These are phyloP conservation scores for Piper betle DNA, from an alignment of 164 flowering plant genomes.

Conservation along the genomic window DNA sequence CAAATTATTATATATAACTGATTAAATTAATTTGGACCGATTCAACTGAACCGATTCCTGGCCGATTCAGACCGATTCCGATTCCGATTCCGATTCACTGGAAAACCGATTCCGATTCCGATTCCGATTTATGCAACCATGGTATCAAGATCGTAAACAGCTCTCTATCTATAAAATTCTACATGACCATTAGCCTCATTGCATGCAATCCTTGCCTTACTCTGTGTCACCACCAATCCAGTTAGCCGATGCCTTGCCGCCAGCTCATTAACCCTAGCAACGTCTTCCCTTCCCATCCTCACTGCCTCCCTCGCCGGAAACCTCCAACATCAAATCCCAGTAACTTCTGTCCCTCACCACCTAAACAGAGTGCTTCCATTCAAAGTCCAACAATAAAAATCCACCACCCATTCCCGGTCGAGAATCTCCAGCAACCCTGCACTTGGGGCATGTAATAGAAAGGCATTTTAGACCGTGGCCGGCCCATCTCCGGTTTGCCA, in stretches of 20 bases:
- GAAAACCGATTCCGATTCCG: too few relatives aligned
- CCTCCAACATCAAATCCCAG: constrained; percentile 70
- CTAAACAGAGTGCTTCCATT: constrained; percentile 85
- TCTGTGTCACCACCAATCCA: constrained; percentile 45
- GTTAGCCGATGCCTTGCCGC: constrained; percentile 54
- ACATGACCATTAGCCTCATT: constrained; percentile 75
- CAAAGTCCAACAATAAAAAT: constrained; percentile 90
- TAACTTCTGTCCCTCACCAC: constrained; percentile 52
- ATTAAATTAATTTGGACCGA: too few relatives aligned
- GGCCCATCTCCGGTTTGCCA: constrained; percentile 70
- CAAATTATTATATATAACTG: too few relatives aligned
- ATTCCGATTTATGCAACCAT: too few relatives aligned
- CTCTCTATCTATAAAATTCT: constrained; percentile 37
- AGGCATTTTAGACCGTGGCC: constrained; percentile 79
- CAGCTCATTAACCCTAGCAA: constrained; percentile 39
- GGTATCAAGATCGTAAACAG: too few relatives aligned
- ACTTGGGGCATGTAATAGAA: constrained; percentile 97
- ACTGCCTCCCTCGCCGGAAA: constrained; percentile 78
- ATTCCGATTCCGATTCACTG: too few relatives aligned
- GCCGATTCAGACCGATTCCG: too few relatives aligned
- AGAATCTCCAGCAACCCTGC: constrained; percentile 88
- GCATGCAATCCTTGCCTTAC: constrained; percentile 55
- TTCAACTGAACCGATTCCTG: too few relatives aligned
- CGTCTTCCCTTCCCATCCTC: constrained; percentile 39
- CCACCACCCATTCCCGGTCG: constrained; percentile 81